phyloP scores from a whole-genome alignment of 108 stramenopile species.

The Pseudonitzschia pungens region DNA sequence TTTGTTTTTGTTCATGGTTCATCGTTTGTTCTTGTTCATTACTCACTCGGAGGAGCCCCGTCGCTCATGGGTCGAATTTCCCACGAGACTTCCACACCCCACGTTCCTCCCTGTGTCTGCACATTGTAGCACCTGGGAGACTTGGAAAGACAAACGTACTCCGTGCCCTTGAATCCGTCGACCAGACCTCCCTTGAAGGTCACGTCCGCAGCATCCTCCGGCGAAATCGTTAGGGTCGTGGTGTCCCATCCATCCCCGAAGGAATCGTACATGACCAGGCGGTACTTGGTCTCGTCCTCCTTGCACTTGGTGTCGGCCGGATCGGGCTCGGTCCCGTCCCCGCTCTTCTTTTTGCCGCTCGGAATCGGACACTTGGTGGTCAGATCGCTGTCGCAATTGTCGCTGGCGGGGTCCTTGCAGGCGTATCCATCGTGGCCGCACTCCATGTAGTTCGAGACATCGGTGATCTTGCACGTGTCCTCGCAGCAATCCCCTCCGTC shows the following conservation, averaged over 20 bases:
- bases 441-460: conserved; percentile 32
- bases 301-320: conserved; percentile 27
- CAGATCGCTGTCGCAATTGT: conserved; percentile 56
- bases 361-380: conserved; percentile 54
- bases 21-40: conserved; percentile 5
- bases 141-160: conserved; percentile 71
- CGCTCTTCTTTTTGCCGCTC: conserved; percentile 18
- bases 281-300: conserved; percentile 46
- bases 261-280: conserved; percentile 73
- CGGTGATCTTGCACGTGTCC: conserved; percentile 35
- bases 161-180: conserved; percentile 70
- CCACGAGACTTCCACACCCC: conserved; percentile 92
- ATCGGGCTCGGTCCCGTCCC: conserved; percentile 28
- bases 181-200: conserved; percentile 65
- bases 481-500: conserved; percentile 93
- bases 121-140: conserved; percentile 70
- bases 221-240: conserved; percentile 49
- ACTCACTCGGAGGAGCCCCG: conserved; percentile 53
- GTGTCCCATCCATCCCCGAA: conserved; percentile 91
- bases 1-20: background rate
- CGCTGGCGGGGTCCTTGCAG: conserved; percentile 74
- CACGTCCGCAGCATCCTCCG: conserved; percentile 21
- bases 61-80: conserved; percentile 62
- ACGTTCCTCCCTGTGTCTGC: conserved; percentile 66
- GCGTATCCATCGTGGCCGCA: conserved; percentile 88